Percentiles rank a stretch among this genome's conserved stretches.
Conservation (phyloP, 345 rosid species). For the Ceriops zippeliana region DNA sequence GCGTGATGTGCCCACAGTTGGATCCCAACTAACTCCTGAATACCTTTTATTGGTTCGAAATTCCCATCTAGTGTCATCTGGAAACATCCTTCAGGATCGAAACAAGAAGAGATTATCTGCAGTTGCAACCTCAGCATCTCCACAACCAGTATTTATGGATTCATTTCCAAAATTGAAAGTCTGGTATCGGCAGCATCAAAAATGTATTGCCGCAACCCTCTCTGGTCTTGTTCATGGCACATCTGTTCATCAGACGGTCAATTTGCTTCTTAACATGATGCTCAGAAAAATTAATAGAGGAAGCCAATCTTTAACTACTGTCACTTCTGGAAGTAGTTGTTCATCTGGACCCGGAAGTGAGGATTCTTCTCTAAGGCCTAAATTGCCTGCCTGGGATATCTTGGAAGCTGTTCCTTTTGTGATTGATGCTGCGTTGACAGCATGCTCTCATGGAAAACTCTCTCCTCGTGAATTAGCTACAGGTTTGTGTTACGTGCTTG, state of each 20-base stretch:
- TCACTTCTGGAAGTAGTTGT: constrained; percentile 78
- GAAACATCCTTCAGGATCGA: constrained; percentile 27
- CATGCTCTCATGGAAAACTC: constrained; percentile 87
- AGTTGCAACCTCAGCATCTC: constrained; percentile 26
- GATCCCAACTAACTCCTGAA: constrained; percentile 75
- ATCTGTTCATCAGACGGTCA: constrained; percentile 80
- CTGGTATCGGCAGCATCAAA: constrained; percentile 90
- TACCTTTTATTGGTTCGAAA: constrained; percentile 75
- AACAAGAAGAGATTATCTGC: constrained; percentile 46
- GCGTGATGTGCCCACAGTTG: constrained; percentile 70
- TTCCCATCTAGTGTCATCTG: constrained; percentile 61
- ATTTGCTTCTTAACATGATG: constrained; percentile 80
- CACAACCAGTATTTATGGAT: constrained; percentile 65
- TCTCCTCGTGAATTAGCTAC: constrained; percentile 96
- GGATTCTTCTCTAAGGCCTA: constrained; percentile 55
- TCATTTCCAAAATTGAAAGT: constrained; percentile 77
- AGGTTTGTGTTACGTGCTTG: constrained; percentile 44
- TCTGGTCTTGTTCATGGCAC: constrained; percentile 74
- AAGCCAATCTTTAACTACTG: constrained; percentile 43
- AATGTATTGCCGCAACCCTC: constrained; percentile 74
- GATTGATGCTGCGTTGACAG: constrained; percentile 82
- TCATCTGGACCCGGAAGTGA: constrained; percentile 62
- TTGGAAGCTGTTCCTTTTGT: constrained; percentile 82
- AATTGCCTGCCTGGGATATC: constrained; percentile 95
- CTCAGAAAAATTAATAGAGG: constrained; percentile 65